Evolutionary conservation across 2,329 filamentous ascomycete genomes (phyloP), one percentile per base, ranked within the genome.

Genomic region (Emergomyces orientalis): DNA sequence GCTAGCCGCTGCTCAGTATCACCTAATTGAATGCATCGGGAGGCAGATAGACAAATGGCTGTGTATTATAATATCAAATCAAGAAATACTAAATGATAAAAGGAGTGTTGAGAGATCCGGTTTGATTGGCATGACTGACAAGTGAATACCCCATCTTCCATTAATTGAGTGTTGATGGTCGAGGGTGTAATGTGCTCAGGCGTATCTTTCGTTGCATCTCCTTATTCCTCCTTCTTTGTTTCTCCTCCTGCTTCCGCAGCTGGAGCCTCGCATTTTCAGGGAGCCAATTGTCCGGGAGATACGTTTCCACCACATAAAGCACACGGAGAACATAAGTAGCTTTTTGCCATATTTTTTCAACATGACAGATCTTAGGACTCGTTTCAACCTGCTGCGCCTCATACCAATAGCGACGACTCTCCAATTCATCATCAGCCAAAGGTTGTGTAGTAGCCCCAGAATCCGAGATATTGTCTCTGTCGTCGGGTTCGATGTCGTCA

Each of bases 361-460:
- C 22, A 52, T 52, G 49, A 52, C 7, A 52, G 22, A 52, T 52
- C 49, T 52, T 52, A 52, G 9, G 22, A 22, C 49, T 52, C 14
- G 17, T 30, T 52, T 52, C 49, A 52, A 52, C 22, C 49, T 52
- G n/a, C 49, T 52, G 49, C n/a, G n/a, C n/a, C n/a, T n/a, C n/a
- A n/a, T n/a, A n/a, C n/a, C n/a, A n/a, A n/a, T 54, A 54, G 51
- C 22, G 17, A 54, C 7, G 27, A 54, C 30, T 54, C 51, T 54
- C 14, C 25, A 30, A 54, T 54, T 30, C 51, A 54, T 54, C 51
- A 54, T 54, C 22, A 30, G 51, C 14, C 27, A 54, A 54, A 1
- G 39, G 14, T 43, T 43, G 14, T 43, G 39, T 43, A 5, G 14
- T 43, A 43, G 39, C 14, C 39, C 5, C 39, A 43, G 39, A 43